Evolutionary conservation across 495 filamentous ascomycete species (phyloP).

Genomic region (Jackrogersella multiformis): DNA sequence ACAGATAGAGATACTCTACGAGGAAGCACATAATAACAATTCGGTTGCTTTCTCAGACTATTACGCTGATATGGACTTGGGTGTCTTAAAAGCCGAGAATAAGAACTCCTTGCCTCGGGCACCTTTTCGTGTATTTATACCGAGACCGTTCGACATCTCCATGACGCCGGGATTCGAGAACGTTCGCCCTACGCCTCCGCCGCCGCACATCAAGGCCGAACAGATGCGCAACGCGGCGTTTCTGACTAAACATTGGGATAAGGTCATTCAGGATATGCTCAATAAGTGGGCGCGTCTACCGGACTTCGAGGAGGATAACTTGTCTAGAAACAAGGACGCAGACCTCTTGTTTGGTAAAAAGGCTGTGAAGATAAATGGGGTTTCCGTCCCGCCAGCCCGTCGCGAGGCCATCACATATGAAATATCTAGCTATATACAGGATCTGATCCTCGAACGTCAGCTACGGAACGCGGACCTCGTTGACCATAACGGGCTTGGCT

Average conservation of each 20-base stretch:
- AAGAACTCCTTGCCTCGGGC: background rate
- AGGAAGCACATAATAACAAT: slow-evolving; percentile 44
- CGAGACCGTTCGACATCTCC: slow-evolving; percentile 56
- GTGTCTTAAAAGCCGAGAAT: background rate
- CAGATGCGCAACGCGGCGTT: slow-evolving; percentile 51
- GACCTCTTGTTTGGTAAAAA: slow-evolving; percentile 27
- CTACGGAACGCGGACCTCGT: slow-evolving; percentile 42
- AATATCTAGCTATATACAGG: slow-evolving; percentile 40
- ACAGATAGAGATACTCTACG: slow-evolving; percentile 54
- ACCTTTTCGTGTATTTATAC: slow-evolving; percentile 54
- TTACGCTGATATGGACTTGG: background rate
- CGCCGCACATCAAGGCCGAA: slow-evolving; percentile 43
- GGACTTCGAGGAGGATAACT: slow-evolving; percentile 17
- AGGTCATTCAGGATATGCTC: slow-evolving; percentile 34
- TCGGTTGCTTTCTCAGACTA: slow-evolving; percentile 42
- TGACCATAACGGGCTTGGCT: slow-evolving; percentile 46
- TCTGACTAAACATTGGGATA: slow-evolving; percentile 49
- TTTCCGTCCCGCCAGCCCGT: slow-evolving; percentile 20
- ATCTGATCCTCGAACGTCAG: slow-evolving; percentile 48
- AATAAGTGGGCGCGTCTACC: slow-evolving; percentile 44
- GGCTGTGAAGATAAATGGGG: slow-evolving; percentile 4
- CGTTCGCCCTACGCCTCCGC: slow-evolving; percentile 38
- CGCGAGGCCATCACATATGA: slow-evolving; percentile 46
- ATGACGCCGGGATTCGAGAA: slow-evolving; percentile 54
- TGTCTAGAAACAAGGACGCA: slow-evolving; percentile 28